Conservation (phyloP, 106 monocot genomes). For the Allium fistulosum region DNA sequence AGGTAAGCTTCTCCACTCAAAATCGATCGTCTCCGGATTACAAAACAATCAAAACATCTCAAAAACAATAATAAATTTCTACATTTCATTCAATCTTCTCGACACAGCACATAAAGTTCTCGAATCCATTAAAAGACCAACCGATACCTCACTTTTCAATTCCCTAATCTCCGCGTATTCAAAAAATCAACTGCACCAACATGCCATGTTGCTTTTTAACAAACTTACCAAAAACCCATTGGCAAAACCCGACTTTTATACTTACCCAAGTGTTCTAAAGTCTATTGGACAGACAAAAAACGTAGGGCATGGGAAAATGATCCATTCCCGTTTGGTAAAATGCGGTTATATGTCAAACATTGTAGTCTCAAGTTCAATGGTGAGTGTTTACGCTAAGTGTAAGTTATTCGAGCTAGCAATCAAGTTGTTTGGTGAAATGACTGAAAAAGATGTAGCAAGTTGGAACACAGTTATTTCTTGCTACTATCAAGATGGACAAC, state of each 20-base stretch:
- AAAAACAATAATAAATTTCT: slow-evolving; percentile 38
- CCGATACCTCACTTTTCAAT: slow-evolving; percentile 45
- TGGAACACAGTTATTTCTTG: slow-evolving; percentile 78
- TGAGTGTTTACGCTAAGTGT: slow-evolving; percentile 58
- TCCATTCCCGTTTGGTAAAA: slow-evolving; percentile 48
- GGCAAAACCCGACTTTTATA: slow-evolving; percentile 32
- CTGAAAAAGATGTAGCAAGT: slow-evolving; percentile 37
- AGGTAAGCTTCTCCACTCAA: slow-evolving; percentile 43
- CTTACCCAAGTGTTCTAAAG: slow-evolving; percentile 63
- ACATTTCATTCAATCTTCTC: slow-evolving; percentile 33
- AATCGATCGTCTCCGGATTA: slow-evolving; percentile 34
- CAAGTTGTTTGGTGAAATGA: slow-evolving; percentile 53
- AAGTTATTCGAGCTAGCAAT: slow-evolving; percentile 21
- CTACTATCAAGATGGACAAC: slow-evolving; percentile 56
- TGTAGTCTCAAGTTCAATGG: slow-evolving; percentile 43
- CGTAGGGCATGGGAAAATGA: slow-evolving; percentile 14
- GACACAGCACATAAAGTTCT: slow-evolving; percentile 28
- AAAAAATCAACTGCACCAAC: slow-evolving; percentile 30
- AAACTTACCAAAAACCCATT: slow-evolving; percentile 10
- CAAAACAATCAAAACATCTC: slow-evolving; percentile 10
- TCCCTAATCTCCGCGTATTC: slow-evolving; percentile 37
- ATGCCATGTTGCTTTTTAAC: slow-evolving; percentile 28
- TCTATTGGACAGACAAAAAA: slow-evolving; percentile 20
- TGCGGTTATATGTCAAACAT: slow-evolving; percentile 37
- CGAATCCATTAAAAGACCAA: slow-evolving; percentile 12